phyloP scores from a whole-genome alignment of 139 green algal genomes.

The Closterium sp. region DNA sequence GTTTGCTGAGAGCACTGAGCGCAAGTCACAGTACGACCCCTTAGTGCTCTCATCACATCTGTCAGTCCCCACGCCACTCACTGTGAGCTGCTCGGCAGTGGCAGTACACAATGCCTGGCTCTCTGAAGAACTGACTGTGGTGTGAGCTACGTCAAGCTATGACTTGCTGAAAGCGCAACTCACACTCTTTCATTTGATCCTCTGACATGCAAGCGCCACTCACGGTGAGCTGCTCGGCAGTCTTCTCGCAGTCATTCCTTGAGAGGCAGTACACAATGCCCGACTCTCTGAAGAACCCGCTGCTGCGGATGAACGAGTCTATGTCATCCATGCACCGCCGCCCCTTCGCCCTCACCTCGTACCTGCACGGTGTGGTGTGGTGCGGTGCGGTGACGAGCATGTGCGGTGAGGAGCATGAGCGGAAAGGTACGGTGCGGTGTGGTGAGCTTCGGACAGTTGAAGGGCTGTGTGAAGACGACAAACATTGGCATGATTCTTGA shows the following conservation, averaged over 20 bases:
- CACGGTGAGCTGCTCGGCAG: slow-evolving; percentile 18
- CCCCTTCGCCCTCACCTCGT: slow-evolving; percentile 38
- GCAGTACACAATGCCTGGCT: too few relatives aligned
- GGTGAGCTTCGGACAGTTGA: slow-evolving; percentile 63
- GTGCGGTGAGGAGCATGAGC: background rate
- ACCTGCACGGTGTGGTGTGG: background rate
- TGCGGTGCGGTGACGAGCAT: background rate
- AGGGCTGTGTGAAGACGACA: slow-evolving; percentile 67
- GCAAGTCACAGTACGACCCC: too few relatives aligned
- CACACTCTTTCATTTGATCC: too few relatives aligned
- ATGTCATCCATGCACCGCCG: slow-evolving; percentile 49
- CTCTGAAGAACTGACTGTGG: too few relatives aligned
- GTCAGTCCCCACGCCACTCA: too few relatives aligned
- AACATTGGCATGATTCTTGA: background rate
- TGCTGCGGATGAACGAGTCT: slow-evolving; percentile 37
- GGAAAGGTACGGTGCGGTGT: background rate
- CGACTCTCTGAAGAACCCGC: slow-evolving; percentile 23
- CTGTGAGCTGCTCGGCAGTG: too few relatives aligned
- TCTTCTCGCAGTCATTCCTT: slow-evolving; percentile 60
- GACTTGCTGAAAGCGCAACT: too few relatives aligned
- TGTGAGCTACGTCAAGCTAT: too few relatives aligned
- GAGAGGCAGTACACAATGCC: slow-evolving; percentile 92
- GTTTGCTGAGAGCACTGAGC: too few relatives aligned
- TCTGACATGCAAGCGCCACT: too few relatives aligned
- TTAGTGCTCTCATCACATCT: too few relatives aligned